A percentile compares a stretch with the other conserved stretches of the same genome.
Evolutionary conservation across 2,329 filamentous ascomycete species (phyloP).

Genomic region (Dactylella cylindrospora): DNA sequence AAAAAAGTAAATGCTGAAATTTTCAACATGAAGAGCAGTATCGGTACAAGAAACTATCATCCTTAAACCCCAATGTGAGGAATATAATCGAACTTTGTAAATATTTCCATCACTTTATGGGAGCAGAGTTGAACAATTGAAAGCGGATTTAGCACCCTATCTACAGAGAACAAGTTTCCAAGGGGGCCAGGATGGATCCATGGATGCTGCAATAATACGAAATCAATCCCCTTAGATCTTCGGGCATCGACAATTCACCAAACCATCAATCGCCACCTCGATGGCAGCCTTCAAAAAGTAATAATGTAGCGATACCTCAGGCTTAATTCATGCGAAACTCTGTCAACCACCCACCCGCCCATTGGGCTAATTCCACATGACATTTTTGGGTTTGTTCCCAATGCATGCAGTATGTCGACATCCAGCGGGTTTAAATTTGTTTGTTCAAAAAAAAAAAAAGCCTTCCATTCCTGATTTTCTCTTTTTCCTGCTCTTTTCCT

Average conservation of each 20-base stretch:
- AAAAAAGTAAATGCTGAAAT: no score
- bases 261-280: slow-evolving; percentile 41
- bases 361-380: slow-evolving; percentile 3
- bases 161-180: no score
- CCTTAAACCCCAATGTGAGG: no score
- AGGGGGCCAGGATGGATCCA: no score
- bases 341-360: slow-evolving; percentile 3
- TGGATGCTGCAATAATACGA: no score
- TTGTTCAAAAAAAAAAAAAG: slow-evolving; percentile 28
- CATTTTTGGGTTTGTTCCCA: slow-evolving; percentile 10
- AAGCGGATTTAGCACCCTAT: no score
- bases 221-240: background rate
- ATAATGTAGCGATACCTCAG: slow-evolving; percentile 16
- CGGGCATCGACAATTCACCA: slow-evolving; percentile 5
- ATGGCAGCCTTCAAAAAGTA: slow-evolving; percentile 14
- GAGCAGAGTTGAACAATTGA: no score
- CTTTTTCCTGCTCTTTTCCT: background rate
- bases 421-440: slow-evolving; percentile 15
- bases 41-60: no score
- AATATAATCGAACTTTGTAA: no score
- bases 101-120: no score
- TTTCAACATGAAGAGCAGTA: no score
- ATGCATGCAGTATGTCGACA: slow-evolving; percentile 45
- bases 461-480: slow-evolving; percentile 25
- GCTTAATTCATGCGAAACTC: background rate